Base-by-base conservation (phyloP, 805 yeast species). In the Cyberlindnera maclurae region DNA sequence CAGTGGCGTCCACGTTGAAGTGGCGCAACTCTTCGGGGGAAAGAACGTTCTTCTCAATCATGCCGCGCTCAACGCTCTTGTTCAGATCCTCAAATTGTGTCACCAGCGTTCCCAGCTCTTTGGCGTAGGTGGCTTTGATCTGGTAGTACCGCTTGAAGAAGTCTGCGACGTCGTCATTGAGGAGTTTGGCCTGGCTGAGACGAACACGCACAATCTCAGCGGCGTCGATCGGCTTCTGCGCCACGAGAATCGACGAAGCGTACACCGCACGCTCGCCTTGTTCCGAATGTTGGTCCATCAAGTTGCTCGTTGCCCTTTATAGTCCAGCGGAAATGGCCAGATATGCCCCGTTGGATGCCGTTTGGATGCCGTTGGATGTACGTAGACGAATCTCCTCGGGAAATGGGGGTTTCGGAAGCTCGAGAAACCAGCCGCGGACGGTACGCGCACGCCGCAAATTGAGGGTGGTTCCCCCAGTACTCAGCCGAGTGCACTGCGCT, bases 111-210 rank as follows among this genome's bases (percentile, higher is more conserved):
- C 40, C 39, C 35, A 55, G 41, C 26, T 54, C 50, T 17, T 36
- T 35, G 8, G 52, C 37, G 35, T 55, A 54, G 15, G 40, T 39
- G 1, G 53, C 41, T 38, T 54, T 54, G 33, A 55, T 50, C 13
- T 42, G 34, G 29, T 55, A 45, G 41, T 55, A 55, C 22, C 72
- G 77, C 29, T 73, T 69, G 40, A 83, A 66, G 69, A 85, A 73
- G 31, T 66, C 68, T 29, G 83, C 77, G 45, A 84, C 67, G 36
- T 75, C 79, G 41, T 71, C 73, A 51, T 81, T 81, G 36, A 78
- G 61, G 33, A 67, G 51, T 49, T 72, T 71, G 33, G 79, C 75
- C 47, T 72, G 75, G 26, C 69, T 61, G 29, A 75, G 63, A 44
- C 88, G 71, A 37, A 78, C 68, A 36, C 77, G 64, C 22, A 82